Evolutionary conservation across 805 yeast species (phyloP).

Genomic region (Saccharomyces paradoxus): DNA sequence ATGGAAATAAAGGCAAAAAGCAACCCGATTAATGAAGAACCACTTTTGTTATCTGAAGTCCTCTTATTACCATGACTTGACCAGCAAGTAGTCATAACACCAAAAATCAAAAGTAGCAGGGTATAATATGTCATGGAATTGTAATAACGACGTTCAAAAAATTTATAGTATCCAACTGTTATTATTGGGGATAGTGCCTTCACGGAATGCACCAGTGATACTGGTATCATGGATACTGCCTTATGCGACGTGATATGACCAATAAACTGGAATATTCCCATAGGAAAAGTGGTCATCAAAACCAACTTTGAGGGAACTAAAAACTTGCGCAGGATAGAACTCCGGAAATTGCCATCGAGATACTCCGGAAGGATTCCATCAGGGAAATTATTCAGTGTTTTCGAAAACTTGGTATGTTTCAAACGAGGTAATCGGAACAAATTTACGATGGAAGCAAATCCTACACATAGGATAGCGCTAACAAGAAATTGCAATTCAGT

Average conservation of each 20-base stretch:
- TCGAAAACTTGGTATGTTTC: conserved; percentile 9
- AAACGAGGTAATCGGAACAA: conserved; percentile 37
- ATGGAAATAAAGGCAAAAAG: conserved; percentile 35
- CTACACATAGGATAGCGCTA: conserved; percentile 54
- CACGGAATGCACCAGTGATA: conserved; percentile 89
- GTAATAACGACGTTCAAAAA: conserved; percentile 52
- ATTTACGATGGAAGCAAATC: conserved; percentile 35
- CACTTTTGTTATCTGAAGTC: not conserved
- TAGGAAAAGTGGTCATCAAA: conserved; percentile 69
- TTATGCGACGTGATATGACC: conserved; percentile 90
- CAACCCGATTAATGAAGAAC: conserved; percentile 27
- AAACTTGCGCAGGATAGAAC: conserved; percentile 33
- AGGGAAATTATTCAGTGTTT: conserved; percentile 21
- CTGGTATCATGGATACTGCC: conserved; percentile 87
- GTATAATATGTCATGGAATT: conserved; percentile 64
- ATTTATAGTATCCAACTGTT: conserved; percentile 72
- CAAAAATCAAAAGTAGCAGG: conserved; percentile 66
- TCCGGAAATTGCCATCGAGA: conserved; percentile 26
- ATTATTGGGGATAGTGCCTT: conserved; percentile 86
- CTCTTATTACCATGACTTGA: conserved; percentile 18
- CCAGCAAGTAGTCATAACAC: conserved; percentile 77
- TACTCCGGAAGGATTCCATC: conserved; percentile 30
- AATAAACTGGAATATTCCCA: conserved; percentile 88
- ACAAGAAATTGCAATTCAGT: conserved; percentile 80
- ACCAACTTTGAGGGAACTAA: conserved; percentile 47